Evolutionary conservation across 768 basidiomycete species (phyloP), one percentile per base, ranked within the genome.

Genomic region (Cystobasidium onofrii): DNA sequence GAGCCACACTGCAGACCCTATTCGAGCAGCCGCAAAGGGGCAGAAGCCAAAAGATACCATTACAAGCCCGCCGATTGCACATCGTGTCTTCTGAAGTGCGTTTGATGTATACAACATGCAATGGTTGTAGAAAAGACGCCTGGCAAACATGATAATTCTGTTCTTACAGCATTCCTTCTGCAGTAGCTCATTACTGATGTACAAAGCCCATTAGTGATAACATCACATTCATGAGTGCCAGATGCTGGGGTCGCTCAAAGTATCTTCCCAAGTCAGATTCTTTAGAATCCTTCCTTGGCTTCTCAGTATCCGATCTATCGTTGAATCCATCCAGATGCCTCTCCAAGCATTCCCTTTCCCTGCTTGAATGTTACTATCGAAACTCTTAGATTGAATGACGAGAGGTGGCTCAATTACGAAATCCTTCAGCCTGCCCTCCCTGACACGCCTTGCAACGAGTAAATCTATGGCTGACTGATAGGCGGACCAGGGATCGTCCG

Each of bases 311-410:
- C 78, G 41, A 52, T 78, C 77, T 9, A 61, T 15, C 6, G 78
- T 78, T 20, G 66, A 73, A 63, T 79, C 78, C 52, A 69, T 29
- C 50, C 78, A 27, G 0, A 78, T 0, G 0, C 78, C 78, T 7
- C 76, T 54, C 78, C 78, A 79, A 2, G 34, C 33, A 15, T 57
- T 67, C 1, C 78, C 78, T 2, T 54, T 73, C 29, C 78, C 78
- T 12, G 25, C 23, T 43, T 77, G 76, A 15, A 79, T 75, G 27
- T 76, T 75, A 25, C 71, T 74, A 46, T 76, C 72, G 15, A 75
- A 75, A 63, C 77, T 76, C 39, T 79, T 79, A 12, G 78, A 54
- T 64, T 79, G 78, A 43, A 79, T 78, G 61, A 79, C 76, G 13
- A 79, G 39, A 1, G 78, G 75, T 23, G 78, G 78, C 46, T 79